These are phyloP conservation scores for Komagataella pastoris DNA, from an alignment of 805 yeast genomes.

Conservation along the genomic window DNA sequence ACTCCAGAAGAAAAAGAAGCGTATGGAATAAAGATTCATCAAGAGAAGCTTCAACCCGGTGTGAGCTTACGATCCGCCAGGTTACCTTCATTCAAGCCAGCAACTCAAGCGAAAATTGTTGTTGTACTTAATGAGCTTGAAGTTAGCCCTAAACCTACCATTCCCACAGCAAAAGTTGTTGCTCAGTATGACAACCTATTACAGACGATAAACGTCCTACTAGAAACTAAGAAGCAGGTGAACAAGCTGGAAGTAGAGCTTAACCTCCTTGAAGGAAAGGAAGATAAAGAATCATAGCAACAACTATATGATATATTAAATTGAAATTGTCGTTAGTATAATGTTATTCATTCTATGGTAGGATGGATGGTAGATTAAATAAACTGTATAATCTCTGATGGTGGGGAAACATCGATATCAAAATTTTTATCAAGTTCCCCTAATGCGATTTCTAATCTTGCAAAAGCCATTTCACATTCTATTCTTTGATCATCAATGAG, in stretches of 20 bases:
- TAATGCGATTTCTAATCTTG: neutral
- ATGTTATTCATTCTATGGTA: neutral
- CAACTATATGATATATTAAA: neutral
- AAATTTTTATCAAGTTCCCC: neutral
- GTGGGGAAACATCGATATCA: neutral
- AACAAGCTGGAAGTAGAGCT: constrained; percentile 82
- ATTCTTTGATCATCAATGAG: neutral
- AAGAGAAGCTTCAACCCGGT: constrained; percentile 65
- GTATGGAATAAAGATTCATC: constrained; percentile 72
- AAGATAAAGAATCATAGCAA: neutral
- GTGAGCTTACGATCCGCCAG: constrained; percentile 72
- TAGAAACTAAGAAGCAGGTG: constrained; percentile 75
- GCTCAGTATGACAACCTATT: constrained; percentile 65
- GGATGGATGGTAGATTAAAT: neutral
- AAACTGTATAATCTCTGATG: neutral
- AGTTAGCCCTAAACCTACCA: constrained; percentile 67
- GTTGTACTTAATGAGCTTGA: constrained; percentile 66
- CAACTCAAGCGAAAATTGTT: constrained; percentile 47
- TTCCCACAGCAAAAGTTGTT: constrained; percentile 76
- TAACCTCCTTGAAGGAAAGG: constrained; percentile 26
- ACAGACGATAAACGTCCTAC: constrained; percentile 51
- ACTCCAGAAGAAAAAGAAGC: constrained; percentile 71
- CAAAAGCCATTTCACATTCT: neutral
- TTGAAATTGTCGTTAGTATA: neutral
- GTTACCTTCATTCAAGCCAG: constrained; percentile 68